These are phyloP conservation scores for Suillus luteus DNA, from an alignment of 768 basidiomycete species.

Conservation along the genomic window DNA sequence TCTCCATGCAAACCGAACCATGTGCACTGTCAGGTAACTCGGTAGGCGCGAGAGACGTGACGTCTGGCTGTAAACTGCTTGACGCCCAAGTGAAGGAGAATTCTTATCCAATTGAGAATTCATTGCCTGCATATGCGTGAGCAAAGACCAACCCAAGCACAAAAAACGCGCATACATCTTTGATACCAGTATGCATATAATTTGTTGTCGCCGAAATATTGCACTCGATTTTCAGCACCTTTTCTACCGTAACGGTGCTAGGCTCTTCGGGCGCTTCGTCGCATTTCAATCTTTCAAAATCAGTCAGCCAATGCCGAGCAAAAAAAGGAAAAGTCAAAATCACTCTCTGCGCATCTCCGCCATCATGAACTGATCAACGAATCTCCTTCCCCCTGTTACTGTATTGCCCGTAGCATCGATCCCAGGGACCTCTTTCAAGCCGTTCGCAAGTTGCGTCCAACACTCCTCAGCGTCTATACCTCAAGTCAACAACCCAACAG, in stretches of 20 bases:
- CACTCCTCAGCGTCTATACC: constrained; percentile 89
- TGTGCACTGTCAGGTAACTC: constrained; percentile 82
- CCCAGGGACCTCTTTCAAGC: constrained; percentile 70
- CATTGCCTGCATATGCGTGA: constrained; percentile 58
- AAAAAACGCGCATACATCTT: constrained; percentile 53
- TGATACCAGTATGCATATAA: constrained; percentile 84
- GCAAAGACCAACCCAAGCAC: constrained; percentile 13
- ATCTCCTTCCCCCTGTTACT: constrained; percentile 44
- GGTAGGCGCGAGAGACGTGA: constrained; percentile 86
- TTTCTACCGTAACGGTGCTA: constrained; percentile 61
- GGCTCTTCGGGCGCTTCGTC: constrained; percentile 84
- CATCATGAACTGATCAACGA: constrained; percentile 80
- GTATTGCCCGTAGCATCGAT: constrained; percentile 34
- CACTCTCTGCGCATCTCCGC: constrained; percentile 78
- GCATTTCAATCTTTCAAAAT: constrained; percentile 64
- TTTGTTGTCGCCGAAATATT: constrained; percentile 88
- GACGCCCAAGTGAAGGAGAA: constrained; percentile 75
- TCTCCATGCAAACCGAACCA: constrained; percentile 97
- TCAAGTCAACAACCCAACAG: neutral
- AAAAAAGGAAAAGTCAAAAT: constrained; percentile 2
- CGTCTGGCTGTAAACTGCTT: constrained; percentile 79
- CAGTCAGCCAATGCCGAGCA: constrained; percentile 16
- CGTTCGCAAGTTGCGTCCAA: constrained; percentile 72
- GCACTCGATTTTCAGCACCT: constrained; percentile 87
- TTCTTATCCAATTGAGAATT: constrained; percentile 85